phyloP scores from a whole-genome alignment of 495 filamentous ascomycete species.

The Neurospora tetrasperma region DNA sequence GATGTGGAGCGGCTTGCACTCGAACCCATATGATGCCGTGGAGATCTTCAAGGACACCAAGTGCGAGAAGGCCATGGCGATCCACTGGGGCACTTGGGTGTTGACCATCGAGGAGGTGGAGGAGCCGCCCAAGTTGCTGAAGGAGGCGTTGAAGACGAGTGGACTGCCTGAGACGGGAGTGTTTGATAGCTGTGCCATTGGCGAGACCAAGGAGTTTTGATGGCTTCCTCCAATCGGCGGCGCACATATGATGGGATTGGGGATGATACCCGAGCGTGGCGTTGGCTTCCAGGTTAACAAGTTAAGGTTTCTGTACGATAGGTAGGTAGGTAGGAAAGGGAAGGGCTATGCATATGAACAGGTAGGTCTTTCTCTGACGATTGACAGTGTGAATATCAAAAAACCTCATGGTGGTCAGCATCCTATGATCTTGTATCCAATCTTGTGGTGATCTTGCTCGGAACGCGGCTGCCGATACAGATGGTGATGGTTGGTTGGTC shows the following conservation, averaged over 20 bases:
- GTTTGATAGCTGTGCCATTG: constrained; percentile 84
- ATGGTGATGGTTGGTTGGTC: not conserved
- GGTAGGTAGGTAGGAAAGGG: not conserved
- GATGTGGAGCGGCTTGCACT: constrained; percentile 72
- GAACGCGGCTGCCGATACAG: not conserved
- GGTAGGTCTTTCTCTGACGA: not conserved
- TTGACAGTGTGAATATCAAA: not conserved
- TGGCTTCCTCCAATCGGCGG: not conserved
- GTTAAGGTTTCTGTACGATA: not conserved
- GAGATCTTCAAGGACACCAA: constrained; percentile 84
- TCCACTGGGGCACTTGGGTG: constrained; percentile 94
- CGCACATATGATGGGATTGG: not conserved
- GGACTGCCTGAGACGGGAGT: constrained; percentile 64
- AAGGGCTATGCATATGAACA: not conserved
- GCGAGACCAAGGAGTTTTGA: constrained; percentile 70
- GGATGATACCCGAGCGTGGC: not conserved
- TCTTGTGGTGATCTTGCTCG: not conserved
- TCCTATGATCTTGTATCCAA: not conserved
- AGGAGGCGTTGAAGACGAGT: constrained; percentile 60
- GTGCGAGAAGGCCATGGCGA: constrained; percentile 74
- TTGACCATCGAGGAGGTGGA: constrained; percentile 77
- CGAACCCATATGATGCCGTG: constrained; percentile 78
- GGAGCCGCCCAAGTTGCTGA: constrained; percentile 70
- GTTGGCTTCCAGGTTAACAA: not conserved
- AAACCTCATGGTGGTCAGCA: not conserved